A percentile compares a stretch with the other conserved stretches of the same genome.
These are phyloP conservation scores for Peronospora farinosa DNA, from an alignment of 352 stramenopile species.

Conservation along the genomic window DNA sequence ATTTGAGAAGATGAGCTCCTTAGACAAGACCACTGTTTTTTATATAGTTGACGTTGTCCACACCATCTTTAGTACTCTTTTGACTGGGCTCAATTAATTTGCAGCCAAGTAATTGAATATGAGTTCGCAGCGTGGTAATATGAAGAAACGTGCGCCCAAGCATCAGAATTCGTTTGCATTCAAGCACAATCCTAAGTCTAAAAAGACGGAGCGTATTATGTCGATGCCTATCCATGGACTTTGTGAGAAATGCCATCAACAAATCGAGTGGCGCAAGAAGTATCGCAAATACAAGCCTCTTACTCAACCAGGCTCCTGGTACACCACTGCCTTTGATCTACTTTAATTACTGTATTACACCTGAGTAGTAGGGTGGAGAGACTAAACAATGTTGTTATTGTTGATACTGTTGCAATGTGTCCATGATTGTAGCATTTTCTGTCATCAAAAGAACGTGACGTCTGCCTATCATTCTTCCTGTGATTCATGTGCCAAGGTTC, in stretches of 20 bases:
- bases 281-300: conserved; percentile 98
- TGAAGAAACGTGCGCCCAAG: conserved; percentile 86
- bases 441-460: conserved; percentile 87
- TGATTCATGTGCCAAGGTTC: conserved; percentile 79
- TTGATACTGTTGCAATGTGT: conserved; percentile 1
- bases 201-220: conserved; percentile 94
- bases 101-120: conserved; percentile 34
- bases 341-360: too few species aligned
- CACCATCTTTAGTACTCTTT: conserved; percentile 4
- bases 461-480: conserved; percentile 94
- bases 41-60: background rate
- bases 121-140: conserved; percentile 80
- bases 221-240: conserved; percentile 87
- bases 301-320: conserved; percentile 90
- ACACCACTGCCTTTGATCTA: background rate
- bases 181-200: conserved; percentile 97
- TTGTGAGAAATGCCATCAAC: conserved; percentile 90
- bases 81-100: conserved; percentile 17
- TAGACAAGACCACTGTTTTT: too few species aligned
- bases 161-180: conserved; percentile 98
- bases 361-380: too few species aligned
- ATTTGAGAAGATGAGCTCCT: too few species aligned
- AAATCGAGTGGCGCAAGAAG: conserved; percentile 98
- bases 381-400: too few species aligned
- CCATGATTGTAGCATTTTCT: conserved; percentile 75